phyloP scores from a whole-genome alignment of 495 filamentous ascomycete species.

The Penicillium egyptiacum region DNA sequence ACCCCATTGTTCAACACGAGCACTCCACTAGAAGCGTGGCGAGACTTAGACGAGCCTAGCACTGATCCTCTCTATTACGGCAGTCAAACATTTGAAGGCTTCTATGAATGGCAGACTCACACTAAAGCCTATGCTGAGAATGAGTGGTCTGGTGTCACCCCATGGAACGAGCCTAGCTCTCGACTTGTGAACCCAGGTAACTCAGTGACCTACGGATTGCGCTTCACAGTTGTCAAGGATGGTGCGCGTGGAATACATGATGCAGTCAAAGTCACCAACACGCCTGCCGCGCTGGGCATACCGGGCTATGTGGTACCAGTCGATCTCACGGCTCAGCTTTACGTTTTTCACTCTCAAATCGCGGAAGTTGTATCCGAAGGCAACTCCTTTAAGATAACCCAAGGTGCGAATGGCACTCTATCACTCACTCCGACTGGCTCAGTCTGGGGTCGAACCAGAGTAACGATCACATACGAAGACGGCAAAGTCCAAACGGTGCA shows the following conservation, averaged over 20 bases:
- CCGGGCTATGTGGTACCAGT: not conserved
- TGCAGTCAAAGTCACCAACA: not conserved
- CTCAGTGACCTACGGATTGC: not conserved
- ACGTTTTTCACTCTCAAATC: not conserved
- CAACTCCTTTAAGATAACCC: not conserved
- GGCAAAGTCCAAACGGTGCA: slow-evolving; percentile 47
- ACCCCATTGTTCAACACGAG: not conserved
- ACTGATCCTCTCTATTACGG: slow-evolving; percentile 37
- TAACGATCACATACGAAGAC: slow-evolving; percentile 38
- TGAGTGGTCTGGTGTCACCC: slow-evolving; percentile 41
- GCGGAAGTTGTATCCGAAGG: not conserved
- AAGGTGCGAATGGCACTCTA: not conserved
- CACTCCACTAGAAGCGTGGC: not conserved
- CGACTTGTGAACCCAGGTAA: not conserved
- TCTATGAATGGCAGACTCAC: slow-evolving; percentile 54
- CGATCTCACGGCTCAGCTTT: not conserved
- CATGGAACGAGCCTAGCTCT: not conserved
- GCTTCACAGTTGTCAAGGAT: not conserved
- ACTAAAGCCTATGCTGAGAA: slow-evolving; percentile 48
- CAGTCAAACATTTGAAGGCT: slow-evolving; percentile 52
- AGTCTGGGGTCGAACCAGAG: not conserved
- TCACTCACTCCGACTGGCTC: not conserved
- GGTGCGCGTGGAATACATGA: not conserved
- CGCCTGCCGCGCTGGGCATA: not conserved
- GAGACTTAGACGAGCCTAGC: not conserved